Percentiles rank a stretch among this genome's conserved stretches.
Conservation (phyloP, 345 rosid species). For the Adansonia digitata region DNA sequence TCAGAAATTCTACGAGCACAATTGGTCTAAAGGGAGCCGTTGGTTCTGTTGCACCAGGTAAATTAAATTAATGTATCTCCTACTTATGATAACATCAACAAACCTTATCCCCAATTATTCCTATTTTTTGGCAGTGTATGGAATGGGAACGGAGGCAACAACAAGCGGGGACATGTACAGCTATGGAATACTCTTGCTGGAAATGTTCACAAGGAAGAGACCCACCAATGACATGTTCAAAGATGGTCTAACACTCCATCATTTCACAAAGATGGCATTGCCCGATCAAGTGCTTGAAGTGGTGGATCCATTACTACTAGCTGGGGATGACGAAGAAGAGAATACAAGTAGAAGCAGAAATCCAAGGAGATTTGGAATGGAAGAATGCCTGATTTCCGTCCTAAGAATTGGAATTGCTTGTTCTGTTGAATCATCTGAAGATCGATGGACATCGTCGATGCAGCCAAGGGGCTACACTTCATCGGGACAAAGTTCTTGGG, state of each 20-base stretch:
- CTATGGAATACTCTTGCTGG: too few species aligned
- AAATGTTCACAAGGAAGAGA: too few species aligned
- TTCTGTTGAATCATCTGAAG: conserved; percentile 16
- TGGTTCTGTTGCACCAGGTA: too few species aligned
- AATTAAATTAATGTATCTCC: too few species aligned
- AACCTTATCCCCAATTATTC: too few species aligned
- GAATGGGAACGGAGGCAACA: neutral
- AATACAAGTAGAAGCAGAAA: neutral
- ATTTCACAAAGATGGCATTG: neutral
- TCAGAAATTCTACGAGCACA: too few species aligned
- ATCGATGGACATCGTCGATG: conserved; percentile 19
- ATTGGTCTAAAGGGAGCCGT: too few species aligned
- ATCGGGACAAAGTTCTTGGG: conserved; percentile 6
- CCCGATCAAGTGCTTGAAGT: neutral
- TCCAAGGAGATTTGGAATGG: neutral
- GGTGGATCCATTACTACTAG: neutral
- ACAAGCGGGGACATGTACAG: neutral
- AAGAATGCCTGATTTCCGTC: conserved; percentile 12
- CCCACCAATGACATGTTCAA: neutral
- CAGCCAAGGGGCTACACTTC: conserved; percentile 6
- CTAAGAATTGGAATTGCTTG: conserved; percentile 26
- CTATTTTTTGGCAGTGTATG: too few species aligned
- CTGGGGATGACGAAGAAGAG: neutral
- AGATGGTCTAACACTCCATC: neutral
- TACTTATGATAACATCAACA: too few species aligned